Evolutionary conservation across 2,329 filamentous ascomycete species (phyloP).

Genomic region (Rosellinia necatrix): DNA sequence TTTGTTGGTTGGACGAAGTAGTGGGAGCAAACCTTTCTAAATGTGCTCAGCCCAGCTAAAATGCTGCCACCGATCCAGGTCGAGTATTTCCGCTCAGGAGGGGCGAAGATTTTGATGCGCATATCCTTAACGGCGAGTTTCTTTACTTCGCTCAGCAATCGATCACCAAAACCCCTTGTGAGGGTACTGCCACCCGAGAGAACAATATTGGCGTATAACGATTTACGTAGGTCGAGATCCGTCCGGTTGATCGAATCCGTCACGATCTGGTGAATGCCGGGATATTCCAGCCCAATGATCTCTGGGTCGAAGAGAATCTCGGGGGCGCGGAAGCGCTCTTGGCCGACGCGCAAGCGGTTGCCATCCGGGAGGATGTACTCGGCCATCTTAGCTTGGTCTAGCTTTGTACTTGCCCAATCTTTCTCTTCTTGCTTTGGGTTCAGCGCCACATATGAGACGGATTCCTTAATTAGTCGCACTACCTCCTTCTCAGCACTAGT

Average conservation of each 20-base stretch:
- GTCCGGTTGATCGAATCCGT: constrained; percentile 95
- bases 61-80: constrained; percentile 99
- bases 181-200: constrained; percentile 94
- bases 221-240: constrained; percentile 92
- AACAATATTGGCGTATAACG: constrained; percentile 94
- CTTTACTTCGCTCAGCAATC: constrained; percentile 89
- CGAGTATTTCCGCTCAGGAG: constrained; percentile 96
- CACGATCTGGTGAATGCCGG: constrained; percentile 95
- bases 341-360: constrained; percentile 86
- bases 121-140: constrained; percentile 96
- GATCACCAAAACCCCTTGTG: constrained; percentile 95
- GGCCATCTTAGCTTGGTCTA: constrained; percentile 75
- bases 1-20: neutral
- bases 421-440: constrained; percentile 96
- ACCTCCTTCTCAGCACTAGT: constrained; percentile 99
- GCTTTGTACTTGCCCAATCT: constrained; percentile 84
- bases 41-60: constrained; percentile 93
- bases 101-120: constrained; percentile 98
- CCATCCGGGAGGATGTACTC: constrained; percentile 94
- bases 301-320: constrained; percentile 98
- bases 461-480: constrained; percentile 96
- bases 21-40: constrained; percentile 81
- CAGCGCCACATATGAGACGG: constrained; percentile 85
- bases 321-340: constrained; percentile 92
- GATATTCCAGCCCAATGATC: constrained; percentile 94